These are phyloP conservation scores for Saccharomycopsis babjevae DNA, from an alignment of 805 yeast species.

Conservation along the genomic window DNA sequence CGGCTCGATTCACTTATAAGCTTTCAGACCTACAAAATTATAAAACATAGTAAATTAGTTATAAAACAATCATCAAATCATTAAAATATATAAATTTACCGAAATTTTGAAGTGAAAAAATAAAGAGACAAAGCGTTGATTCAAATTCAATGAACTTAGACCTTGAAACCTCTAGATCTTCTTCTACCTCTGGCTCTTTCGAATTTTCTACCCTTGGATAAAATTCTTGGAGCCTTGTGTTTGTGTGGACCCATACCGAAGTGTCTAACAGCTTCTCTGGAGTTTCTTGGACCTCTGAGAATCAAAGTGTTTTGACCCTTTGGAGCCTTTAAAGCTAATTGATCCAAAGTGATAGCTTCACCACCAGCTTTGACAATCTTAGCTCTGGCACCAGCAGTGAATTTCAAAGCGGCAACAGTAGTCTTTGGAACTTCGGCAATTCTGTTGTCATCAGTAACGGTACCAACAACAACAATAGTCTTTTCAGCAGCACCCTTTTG, in stretches of 20 bases:
- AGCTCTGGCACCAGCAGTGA: slow-evolving; percentile 98
- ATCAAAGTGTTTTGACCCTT: slow-evolving; percentile 98
- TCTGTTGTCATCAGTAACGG: slow-evolving; percentile 98
- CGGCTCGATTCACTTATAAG: background rate
- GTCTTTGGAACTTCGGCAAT: slow-evolving; percentile 89
- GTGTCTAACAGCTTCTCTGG: slow-evolving; percentile 99
- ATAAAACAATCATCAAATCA: background rate
- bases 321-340: slow-evolving; percentile 98
- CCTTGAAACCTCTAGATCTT: slow-evolving; percentile 99
- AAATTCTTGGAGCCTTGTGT: slow-evolving; percentile 97
- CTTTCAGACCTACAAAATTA: background rate
- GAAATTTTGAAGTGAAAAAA: background rate
- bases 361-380: slow-evolving; percentile 98
- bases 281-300: slow-evolving; percentile 97
- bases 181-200: slow-evolving; percentile 99
- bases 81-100: slow-evolving; percentile 1
- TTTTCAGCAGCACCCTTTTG: slow-evolving; percentile 81
- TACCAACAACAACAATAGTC: slow-evolving; percentile 97
- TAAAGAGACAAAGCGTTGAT: background rate
- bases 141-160: slow-evolving; percentile 40
- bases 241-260: slow-evolving; percentile 99
- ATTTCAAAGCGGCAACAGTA: slow-evolving; percentile 97
- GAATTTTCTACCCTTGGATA: slow-evolving; percentile 98
- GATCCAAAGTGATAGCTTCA: slow-evolving; percentile 98
- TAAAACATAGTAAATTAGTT: background rate